These are phyloP conservation scores for Venturia effusa DNA, from an alignment of 2,329 filamentous ascomycete genomes.

Conservation along the genomic window DNA sequence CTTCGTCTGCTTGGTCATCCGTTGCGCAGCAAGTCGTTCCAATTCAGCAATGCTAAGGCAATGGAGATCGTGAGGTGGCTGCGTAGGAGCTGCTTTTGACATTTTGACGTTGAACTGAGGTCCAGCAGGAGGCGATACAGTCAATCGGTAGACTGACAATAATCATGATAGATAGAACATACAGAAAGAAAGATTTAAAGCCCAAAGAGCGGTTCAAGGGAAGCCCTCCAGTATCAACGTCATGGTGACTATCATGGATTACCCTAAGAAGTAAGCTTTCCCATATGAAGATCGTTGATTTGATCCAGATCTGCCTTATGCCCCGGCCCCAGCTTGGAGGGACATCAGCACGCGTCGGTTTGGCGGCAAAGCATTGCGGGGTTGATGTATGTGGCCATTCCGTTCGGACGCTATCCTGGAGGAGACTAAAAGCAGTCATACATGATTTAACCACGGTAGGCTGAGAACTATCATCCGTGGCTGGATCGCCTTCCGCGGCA, in stretches of 20 bases:
- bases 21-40: constrained; percentile 18
- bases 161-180: neutral
- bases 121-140: neutral
- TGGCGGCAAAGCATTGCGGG: neutral
- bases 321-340: neutral
- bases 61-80: constrained; percentile 15
- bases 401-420: no score
- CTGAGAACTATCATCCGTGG: no score
- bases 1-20: constrained; percentile 20
- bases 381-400: neutral
- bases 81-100: neutral
- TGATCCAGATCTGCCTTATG: neutral
- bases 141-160: neutral
- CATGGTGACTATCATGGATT: neutral
- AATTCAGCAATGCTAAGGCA: constrained; percentile 21
- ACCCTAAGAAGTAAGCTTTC: neutral
- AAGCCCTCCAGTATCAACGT: neutral
- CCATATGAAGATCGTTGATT: neutral
- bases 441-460: no score
- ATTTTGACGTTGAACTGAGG: neutral
- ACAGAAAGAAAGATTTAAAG: neutral
- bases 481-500: no score
- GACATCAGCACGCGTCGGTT: neutral
- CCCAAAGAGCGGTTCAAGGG: neutral
- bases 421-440: no score